Percentiles rank a stretch among this genome's conserved stretches.
phyloP scores from a whole-genome alignment of 2,329 filamentous ascomycete genomes.

The Aurifilum marmelostoma region DNA sequence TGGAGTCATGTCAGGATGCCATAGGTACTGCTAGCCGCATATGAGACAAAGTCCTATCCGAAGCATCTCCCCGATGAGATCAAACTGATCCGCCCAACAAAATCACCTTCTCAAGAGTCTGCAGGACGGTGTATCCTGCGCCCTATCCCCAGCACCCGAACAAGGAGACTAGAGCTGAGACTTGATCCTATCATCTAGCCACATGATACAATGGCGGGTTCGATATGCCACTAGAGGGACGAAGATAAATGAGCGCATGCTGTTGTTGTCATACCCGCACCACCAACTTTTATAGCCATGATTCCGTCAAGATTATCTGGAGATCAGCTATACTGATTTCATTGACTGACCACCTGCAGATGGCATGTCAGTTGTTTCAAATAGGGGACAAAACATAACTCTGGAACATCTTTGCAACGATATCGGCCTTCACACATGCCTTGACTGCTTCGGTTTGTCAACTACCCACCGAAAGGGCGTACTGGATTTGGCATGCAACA shows the following conservation, averaged over 20 bases:
- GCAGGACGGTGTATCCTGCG: neutral
- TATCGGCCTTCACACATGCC: neutral
- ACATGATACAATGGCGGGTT: neutral
- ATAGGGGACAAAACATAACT: neutral
- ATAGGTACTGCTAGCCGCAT: no score
- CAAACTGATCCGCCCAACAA: no score
- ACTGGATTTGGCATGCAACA: neutral
- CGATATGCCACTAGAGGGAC: neutral
- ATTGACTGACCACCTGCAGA: neutral
- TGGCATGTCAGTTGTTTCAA: neutral
- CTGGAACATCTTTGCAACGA: neutral
- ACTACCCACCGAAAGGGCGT: neutral
- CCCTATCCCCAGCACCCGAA: neutral
- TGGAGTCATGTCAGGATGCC: no score
- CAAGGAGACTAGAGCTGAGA: neutral
- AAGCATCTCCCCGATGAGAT: no score
- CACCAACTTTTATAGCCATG: neutral
- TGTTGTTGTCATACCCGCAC: neutral
- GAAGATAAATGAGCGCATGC: neutral
- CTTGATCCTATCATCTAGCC: neutral
- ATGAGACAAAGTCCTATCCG: no score
- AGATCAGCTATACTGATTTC: neutral
- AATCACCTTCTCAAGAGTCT: neutral
- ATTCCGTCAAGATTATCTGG: neutral
- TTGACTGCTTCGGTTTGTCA: neutral